A percentile compares a stretch with the other conserved stretches of the same genome.
These are phyloP conservation scores for Euphorbia tirucalli DNA, from an alignment of 345 rosid species.

Conservation along the genomic window DNA sequence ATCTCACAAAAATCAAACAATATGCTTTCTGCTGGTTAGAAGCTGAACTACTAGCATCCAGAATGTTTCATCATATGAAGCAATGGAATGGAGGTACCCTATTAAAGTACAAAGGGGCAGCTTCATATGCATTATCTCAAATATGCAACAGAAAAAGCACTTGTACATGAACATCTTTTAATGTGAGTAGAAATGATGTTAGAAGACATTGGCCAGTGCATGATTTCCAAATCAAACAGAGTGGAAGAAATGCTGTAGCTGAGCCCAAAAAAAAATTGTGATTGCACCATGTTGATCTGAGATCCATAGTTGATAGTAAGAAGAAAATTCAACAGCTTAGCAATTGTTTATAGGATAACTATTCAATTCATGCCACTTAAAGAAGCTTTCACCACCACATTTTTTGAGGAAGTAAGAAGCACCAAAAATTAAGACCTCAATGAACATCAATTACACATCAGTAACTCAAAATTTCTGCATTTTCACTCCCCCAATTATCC, in stretches of 20 bases:
- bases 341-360: neutral
- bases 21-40: neutral
- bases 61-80: neutral
- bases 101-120: neutral
- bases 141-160: neutral
- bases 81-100: neutral
- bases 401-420: neutral
- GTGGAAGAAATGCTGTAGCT: neutral
- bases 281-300: neutral
- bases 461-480: too few relatives aligned
- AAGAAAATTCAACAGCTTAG: neutral
- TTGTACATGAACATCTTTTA: slow-evolving; percentile 5
- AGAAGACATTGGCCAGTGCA: neutral
- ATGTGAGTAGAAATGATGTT: neutral
- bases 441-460: neutral
- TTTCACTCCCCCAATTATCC: too few relatives aligned
- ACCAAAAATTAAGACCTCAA: neutral
- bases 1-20: neutral
- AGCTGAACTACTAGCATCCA: neutral
- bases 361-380: neutral
- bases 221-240: neutral
- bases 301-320: neutral
- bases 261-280: neutral
- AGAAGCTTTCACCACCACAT: neutral
- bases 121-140: neutral